A percentile compares a stretch with the other conserved stretches of the same genome.
Conservation (phyloP, 2,329 filamentous ascomycete species). For the Claviceps sp. region DNA sequence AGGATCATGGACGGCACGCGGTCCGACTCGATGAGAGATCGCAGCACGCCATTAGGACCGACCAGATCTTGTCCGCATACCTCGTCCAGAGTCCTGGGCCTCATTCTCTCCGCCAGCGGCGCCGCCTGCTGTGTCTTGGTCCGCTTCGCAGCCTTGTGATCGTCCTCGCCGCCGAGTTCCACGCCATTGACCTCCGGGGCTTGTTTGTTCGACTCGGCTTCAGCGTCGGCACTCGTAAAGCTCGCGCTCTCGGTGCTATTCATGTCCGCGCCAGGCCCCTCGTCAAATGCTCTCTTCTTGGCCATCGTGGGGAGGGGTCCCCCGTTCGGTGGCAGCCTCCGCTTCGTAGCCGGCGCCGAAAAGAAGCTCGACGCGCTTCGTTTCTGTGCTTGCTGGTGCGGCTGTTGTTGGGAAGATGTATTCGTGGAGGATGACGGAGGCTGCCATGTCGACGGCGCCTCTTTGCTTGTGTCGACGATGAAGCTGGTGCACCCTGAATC, state of each 20-base stretch:
- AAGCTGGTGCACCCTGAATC: conserved; percentile 67
- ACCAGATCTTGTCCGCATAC: conserved; percentile 89
- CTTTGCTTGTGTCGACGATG: conserved; percentile 37
- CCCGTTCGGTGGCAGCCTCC: conserved; percentile 22
- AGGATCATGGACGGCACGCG: conserved; percentile 89
- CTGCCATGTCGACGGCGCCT: conserved; percentile 15
- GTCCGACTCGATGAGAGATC: conserved; percentile 73
- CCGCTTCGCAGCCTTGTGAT: conserved; percentile 39
- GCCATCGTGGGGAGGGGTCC: conserved; percentile 19
- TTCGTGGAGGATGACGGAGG: neutral
- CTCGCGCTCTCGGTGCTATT: neutral
- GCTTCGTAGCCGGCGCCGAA: conserved; percentile 35
- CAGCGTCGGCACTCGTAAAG: neutral
- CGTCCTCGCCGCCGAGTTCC: conserved; percentile 4
- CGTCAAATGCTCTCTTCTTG: conserved; percentile 39
- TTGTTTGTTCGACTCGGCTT: neutral
- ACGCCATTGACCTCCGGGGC: neutral
- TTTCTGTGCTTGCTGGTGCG: conserved; percentile 28
- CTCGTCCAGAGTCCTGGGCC: conserved; percentile 69
- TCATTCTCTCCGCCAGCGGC: conserved; percentile 87
- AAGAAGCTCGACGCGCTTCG: conserved; percentile 46
- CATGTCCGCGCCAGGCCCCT: conserved; percentile 31
- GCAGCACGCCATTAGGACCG: conserved; percentile 67
- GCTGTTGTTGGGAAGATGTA: conserved; percentile 22
- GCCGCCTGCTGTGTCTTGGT: conserved; percentile 58